Evolutionary conservation across 2,329 filamentous ascomycete species (phyloP), one percentile per base, ranked within the genome.

Genomic region (Calonectria hongkongensis): DNA sequence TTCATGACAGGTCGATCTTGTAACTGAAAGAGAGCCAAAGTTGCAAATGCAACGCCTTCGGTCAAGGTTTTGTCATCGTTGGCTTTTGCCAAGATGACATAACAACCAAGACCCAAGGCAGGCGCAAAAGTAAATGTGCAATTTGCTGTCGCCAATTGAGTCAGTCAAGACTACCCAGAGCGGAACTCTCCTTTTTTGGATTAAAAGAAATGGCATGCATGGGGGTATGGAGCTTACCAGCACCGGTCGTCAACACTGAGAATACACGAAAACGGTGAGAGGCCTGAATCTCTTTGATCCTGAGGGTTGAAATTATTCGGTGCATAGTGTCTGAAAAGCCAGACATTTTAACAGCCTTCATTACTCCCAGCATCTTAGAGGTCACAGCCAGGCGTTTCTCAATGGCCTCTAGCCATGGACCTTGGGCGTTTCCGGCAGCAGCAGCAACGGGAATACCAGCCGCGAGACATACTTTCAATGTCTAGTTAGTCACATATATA

Each of bases 281-380:
- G 13, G 12, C 30, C 2, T 30, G 18, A 8, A 58, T 21, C 51
- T 58, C 51, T 0, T 67, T 78, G 12, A 15, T 12, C 67, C 72
- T 0, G 70, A 77, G 4, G 70, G 74, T 1, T 47, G 72, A 33
- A 76, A 7, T 16, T 73, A 74, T 18, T 76, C 66, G 47, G 5
- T 78, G 76, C 10, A 78, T 72, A 0, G 62, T 63, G 18, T 74
- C 70, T 0, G 75, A 72, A 0, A 81, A 60, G 0, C 82, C 82
- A 0, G 81, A 74, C 82, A 83, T 83, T n/a, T 83, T 83, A 21
- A 79, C 75, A 2, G 79, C 81, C 36, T 82, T 83, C 64, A 83
- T 83, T 1, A 73, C 74, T 0, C 78, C 73, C 2, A 83, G 65
- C 60, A 83, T 79, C 4, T 76, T 72, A 0, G 82, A 79, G 0